Base-by-base conservation (phyloP, 2,329 filamentous ascomycete genomes). In the Amylocarpus encephaloides region DNA sequence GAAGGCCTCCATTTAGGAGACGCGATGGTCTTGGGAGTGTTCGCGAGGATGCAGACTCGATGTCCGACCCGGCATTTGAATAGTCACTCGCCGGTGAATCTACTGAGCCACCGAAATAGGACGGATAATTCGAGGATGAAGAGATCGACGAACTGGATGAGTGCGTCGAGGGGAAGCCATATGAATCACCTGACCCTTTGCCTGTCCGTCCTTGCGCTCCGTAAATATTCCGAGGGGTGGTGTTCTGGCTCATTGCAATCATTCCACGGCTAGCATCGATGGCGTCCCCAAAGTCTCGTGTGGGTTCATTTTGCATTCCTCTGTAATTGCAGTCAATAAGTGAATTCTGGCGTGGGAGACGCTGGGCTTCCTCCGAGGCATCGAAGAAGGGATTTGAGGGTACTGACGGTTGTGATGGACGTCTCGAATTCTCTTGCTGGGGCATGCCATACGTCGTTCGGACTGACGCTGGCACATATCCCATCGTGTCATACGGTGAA, bases 211-310 rank as follows among this genome's bases (percentile, higher is more conserved):
- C 71, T 54, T 77, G 73, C 57, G 80, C 78, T 54, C 86, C 88
- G 65, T 95, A 95, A 62, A 95, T 88, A 66, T 92, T 93, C 55
- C 91, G 78, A 11, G 91, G 89, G 1, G 90, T 95, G 62, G 90
- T 95, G 64, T 96, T 90, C 71, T 96, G 90, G 77, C 88, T 95
- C 79, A 97, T 87, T 34, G 90, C 89, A 22, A 96, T 79, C 88
- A 97, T 96, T 60, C 90, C 89, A 54, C 93, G 86, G 67, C 90
- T 91, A 19, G 91, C 91, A 67, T 96, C 92, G 50, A 97, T 82
- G 26, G 89, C 88, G 66, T 96, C 92, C 59, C 85, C 88, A 67
- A 91, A 94, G 61, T 83, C 85, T 60, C 85, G 76, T 49, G 77
- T 74, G 44, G 69, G 64, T 68, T 74, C 83, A 66, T 71, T 80